A percentile compares a stretch with the other conserved stretches of the same genome.
Conservation (phyloP, 495 filamentous ascomycete species). For the Aspergillus mulundensis region DNA sequence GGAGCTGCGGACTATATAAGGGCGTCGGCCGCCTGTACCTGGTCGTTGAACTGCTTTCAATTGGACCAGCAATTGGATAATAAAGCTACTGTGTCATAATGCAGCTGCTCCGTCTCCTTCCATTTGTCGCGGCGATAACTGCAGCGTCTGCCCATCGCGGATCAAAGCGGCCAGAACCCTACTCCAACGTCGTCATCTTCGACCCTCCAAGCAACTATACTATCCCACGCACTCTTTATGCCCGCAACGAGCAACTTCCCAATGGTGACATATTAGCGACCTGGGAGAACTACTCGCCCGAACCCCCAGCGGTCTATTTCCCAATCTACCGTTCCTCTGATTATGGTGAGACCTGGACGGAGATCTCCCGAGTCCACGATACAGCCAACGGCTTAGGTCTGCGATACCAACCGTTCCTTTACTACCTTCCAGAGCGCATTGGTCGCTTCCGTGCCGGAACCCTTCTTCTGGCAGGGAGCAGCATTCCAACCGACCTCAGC, state of each 20-base stretch:
- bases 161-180: constrained; percentile 5
- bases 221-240: constrained; percentile 29
- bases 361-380: constrained; percentile 58
- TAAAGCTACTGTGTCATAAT: constrained; percentile 1
- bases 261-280: constrained; percentile 36
- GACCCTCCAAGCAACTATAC: constrained; percentile 31
- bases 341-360: constrained; percentile 56
- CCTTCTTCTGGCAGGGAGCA: constrained; percentile 58
- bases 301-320: constrained; percentile 46
- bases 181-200: constrained; percentile 28
- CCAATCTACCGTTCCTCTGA: constrained; percentile 54
- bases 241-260: constrained; percentile 23
- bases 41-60: neutral
- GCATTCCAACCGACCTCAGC: constrained; percentile 58
- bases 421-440: constrained; percentile 52
- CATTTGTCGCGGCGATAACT: constrained; percentile 15
- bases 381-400: constrained; percentile 60
- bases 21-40: neutral
- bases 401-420: constrained; percentile 65
- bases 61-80: neutral
- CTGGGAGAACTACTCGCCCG: constrained; percentile 57
- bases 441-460: constrained; percentile 56
- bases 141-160: constrained; percentile 15
- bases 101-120: constrained; percentile 17
- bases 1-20: constrained; percentile 1